Evolutionary conservation across 148 eudicot species (phyloP).

Genomic region (Simmondsia chinensis): DNA sequence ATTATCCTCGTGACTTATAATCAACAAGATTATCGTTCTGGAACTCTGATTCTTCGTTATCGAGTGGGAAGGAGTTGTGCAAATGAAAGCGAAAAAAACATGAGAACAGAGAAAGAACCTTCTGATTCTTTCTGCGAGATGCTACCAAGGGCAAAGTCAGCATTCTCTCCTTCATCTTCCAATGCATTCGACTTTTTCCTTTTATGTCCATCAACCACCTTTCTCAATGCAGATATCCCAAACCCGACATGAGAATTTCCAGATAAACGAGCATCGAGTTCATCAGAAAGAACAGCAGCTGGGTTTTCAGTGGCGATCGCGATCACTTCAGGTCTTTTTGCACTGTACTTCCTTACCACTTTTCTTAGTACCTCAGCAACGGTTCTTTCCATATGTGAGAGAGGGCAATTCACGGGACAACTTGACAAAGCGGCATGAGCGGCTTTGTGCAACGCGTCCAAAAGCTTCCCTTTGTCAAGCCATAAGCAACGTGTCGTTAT

Average conservation of each 20-base stretch:
- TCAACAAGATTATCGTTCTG: too few relatives aligned
- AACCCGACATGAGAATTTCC: slow-evolving; percentile 42
- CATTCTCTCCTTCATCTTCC: slow-evolving; percentile 26
- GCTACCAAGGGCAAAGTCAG: slow-evolving; percentile 7
- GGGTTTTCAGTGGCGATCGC: slow-evolving; percentile 85
- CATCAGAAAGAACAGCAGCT: slow-evolving; percentile 67
- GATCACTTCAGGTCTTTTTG: slow-evolving; percentile 92
- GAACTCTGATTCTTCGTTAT: too few relatives aligned
- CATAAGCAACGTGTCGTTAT: slow-evolving; percentile 97
- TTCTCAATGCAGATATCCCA: slow-evolving; percentile 35
- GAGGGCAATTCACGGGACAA: slow-evolving; percentile 80
- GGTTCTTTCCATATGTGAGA: slow-evolving; percentile 83
- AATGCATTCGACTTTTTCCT: slow-evolving; percentile 22
- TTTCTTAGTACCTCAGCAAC: slow-evolving; percentile 81
- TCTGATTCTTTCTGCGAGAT: slow-evolving; percentile 21
- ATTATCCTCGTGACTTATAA: too few relatives aligned
- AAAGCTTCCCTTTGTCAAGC: slow-evolving; percentile 96
- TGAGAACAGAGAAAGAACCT: slow-evolving; percentile 20
- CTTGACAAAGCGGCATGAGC: slow-evolving; percentile 89
- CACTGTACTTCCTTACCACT: slow-evolving; percentile 91
- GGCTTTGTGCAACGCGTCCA: slow-evolving; percentile 94
- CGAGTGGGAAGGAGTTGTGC: too few relatives aligned
- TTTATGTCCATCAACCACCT: slow-evolving; percentile 39
- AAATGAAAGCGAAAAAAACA: not conserved
- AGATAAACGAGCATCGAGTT: slow-evolving; percentile 58